These are phyloP conservation scores for Plenodomus lindquistii DNA, from an alignment of 2,329 filamentous ascomycete species.

Conservation along the genomic window DNA sequence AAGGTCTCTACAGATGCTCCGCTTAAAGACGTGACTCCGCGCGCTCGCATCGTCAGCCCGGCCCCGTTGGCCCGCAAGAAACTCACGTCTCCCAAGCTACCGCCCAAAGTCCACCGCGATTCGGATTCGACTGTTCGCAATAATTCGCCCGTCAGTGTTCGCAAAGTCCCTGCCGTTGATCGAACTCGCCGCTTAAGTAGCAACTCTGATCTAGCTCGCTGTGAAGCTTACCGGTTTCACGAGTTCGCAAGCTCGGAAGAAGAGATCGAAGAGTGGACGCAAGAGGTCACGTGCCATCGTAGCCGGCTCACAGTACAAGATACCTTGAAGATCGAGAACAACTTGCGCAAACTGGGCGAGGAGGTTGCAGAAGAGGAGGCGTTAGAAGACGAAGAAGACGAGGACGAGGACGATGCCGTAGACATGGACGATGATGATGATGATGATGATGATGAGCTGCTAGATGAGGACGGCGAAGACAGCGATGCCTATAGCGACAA, in stretches of 20 bases:
- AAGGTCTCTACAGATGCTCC: slow-evolving; percentile 49
- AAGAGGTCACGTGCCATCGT: slow-evolving; percentile 65
- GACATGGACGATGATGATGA: slow-evolving; percentile 43
- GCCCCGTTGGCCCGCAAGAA: slow-evolving; percentile 40
- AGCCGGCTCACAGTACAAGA: slow-evolving; percentile 85
- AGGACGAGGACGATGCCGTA: slow-evolving; percentile 54
- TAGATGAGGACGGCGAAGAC: slow-evolving; percentile 55
- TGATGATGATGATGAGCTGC: slow-evolving; percentile 47
- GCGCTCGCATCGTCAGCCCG: slow-evolving; percentile 51
- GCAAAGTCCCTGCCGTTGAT: slow-evolving; percentile 42
- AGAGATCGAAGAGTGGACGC: slow-evolving; percentile 90
- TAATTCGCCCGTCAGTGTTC: slow-evolving; percentile 50
- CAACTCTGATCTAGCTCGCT: slow-evolving; percentile 51
- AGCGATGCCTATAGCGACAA: slow-evolving; percentile 37
- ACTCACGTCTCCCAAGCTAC: slow-evolving; percentile 34
- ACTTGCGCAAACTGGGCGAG: slow-evolving; percentile 80
- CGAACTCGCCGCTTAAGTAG: slow-evolving; percentile 41
- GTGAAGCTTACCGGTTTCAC: slow-evolving; percentile 71
- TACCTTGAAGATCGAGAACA: slow-evolving; percentile 86
- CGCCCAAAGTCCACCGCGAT: slow-evolving; percentile 48
- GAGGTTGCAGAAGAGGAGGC: slow-evolving; percentile 87
- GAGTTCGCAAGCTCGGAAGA: slow-evolving; percentile 89
- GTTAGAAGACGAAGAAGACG: slow-evolving; percentile 57
- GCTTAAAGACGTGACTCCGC: slow-evolving; percentile 39
- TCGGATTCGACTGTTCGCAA: slow-evolving; percentile 57